These are phyloP conservation scores for Veloboletus limbatus DNA, from an alignment of 1,284 basidiomycete species.

Conservation along the genomic window DNA sequence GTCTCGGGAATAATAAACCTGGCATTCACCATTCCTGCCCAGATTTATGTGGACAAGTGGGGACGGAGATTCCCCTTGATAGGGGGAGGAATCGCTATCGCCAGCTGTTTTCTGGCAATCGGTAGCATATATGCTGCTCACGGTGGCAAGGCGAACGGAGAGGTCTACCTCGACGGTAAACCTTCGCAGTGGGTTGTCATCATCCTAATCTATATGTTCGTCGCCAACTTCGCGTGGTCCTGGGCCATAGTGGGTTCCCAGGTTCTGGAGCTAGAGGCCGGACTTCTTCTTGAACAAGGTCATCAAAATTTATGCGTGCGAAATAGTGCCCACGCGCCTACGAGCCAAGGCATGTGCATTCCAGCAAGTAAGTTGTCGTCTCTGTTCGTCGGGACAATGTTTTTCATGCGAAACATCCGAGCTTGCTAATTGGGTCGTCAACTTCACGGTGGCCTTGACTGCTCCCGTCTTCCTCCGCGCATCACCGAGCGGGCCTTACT, in stretches of 20 bases:
- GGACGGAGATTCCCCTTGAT: slow-evolving; percentile 45
- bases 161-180: slow-evolving; percentile 24
- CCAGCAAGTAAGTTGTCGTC: slow-evolving; percentile 40
- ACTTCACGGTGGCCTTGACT: slow-evolving; percentile 1
- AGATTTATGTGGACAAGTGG: slow-evolving; percentile 45
- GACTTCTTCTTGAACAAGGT: slow-evolving; percentile 21
- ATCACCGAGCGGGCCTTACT: slow-evolving; percentile 44
- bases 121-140: slow-evolving; percentile 43
- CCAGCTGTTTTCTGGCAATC: slow-evolving; percentile 39
- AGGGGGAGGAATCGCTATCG: slow-evolving; percentile 43
- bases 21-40: slow-evolving; percentile 41
- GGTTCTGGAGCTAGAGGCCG: not conserved
- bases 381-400: slow-evolving; percentile 30
- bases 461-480: slow-evolving; percentile 3
- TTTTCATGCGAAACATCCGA: slow-evolving; percentile 19
- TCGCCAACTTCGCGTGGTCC: slow-evolving; percentile 36
- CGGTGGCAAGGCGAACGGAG: slow-evolving; percentile 27
- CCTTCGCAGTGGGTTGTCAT: slow-evolving; percentile 43
- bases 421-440: slow-evolving; percentile 11
- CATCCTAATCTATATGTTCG: slow-evolving; percentile 46
- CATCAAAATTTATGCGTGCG: slow-evolving; percentile 31
- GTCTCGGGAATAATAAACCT: slow-evolving; percentile 50
- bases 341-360: slow-evolving; percentile 36
- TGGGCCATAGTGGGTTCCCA: slow-evolving; percentile 29
- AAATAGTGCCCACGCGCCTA: slow-evolving; percentile 32